Percentiles rank a stretch among this genome's conserved stretches.
phyloP scores from a whole-genome alignment of 495 filamentous ascomycete genomes.

The Aspergillus campestris region DNA sequence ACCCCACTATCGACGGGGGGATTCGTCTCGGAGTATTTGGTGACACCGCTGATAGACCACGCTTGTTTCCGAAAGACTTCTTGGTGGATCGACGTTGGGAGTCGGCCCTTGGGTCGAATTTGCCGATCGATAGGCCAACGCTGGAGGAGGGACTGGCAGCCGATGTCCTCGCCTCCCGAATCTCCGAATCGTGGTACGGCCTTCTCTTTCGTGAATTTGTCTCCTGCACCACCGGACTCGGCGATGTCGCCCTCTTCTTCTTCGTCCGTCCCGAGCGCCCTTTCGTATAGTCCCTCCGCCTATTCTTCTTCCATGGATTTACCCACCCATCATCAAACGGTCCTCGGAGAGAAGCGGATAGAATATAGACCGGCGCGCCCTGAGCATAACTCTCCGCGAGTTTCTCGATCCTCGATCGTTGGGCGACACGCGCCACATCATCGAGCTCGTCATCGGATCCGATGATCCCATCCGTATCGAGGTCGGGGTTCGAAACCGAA shows the following conservation, averaged over 20 bases:
- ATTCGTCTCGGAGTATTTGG: background rate
- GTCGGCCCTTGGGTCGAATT: too few relatives aligned
- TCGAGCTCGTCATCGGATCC: constrained; percentile 55
- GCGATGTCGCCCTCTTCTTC: background rate
- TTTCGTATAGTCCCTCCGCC: constrained; percentile 5
- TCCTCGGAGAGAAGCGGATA: constrained; percentile 53
- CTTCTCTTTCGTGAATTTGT: constrained; percentile 13
- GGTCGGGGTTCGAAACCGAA: constrained; percentile 27
- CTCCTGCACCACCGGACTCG: constrained; percentile 15
- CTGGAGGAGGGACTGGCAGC: background rate
- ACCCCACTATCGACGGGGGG: background rate
- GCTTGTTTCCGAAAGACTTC: too few relatives aligned
- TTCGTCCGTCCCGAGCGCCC: background rate
- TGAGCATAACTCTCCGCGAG: constrained; percentile 50
- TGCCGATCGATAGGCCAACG: too few relatives aligned
- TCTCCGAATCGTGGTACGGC: constrained; percentile 5
- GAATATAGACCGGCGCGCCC: constrained; percentile 48
- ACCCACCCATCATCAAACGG: constrained; percentile 56
- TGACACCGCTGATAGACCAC: background rate
- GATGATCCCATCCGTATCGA: constrained; percentile 33
- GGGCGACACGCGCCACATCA: constrained; percentile 37
- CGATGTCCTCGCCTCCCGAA: background rate
- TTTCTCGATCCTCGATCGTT: constrained; percentile 48
- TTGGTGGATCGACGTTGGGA: too few relatives aligned
- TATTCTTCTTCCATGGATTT: constrained; percentile 53